These are phyloP conservation scores for Microdochium bolleyi DNA, from an alignment of 2,329 filamentous ascomycete species.

Conservation along the genomic window DNA sequence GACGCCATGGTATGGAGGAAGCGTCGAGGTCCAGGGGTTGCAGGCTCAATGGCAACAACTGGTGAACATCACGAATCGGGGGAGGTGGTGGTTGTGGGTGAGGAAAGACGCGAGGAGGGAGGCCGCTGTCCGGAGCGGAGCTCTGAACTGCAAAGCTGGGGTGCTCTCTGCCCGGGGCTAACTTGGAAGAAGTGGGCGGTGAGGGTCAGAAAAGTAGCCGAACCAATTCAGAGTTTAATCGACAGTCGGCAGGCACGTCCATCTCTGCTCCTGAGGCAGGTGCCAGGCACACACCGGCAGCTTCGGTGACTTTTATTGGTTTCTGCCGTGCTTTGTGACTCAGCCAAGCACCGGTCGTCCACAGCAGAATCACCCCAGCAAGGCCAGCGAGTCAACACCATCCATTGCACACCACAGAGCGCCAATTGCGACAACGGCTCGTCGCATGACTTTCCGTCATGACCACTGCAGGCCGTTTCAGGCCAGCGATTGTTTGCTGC, in stretches of 20 bases:
- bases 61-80: neutral
- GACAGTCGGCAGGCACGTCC: neutral
- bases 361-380: too few relatives aligned
- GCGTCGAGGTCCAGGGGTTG: neutral
- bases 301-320: too few relatives aligned
- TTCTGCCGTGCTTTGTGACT: too few relatives aligned
- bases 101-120: neutral
- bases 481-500: too few relatives aligned
- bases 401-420: too few relatives aligned
- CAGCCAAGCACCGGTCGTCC: too few relatives aligned
- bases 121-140: too few relatives aligned
- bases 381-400: too few relatives aligned
- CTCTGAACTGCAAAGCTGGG: too few relatives aligned
- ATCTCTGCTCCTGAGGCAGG: neutral
- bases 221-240: neutral
- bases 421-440: too few relatives aligned
- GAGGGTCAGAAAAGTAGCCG: neutral
- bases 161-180: neutral
- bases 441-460: too few relatives aligned
- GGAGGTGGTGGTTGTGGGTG: neutral
- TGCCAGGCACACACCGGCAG: neutral
- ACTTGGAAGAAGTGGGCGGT: neutral
- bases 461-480: too few relatives aligned
- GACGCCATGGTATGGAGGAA: neutral
- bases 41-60: neutral